Percentiles rank a stretch among this genome's conserved stretches.
Conservation (phyloP, 148 eudicot genomes). For the Rhododendron vialii region DNA sequence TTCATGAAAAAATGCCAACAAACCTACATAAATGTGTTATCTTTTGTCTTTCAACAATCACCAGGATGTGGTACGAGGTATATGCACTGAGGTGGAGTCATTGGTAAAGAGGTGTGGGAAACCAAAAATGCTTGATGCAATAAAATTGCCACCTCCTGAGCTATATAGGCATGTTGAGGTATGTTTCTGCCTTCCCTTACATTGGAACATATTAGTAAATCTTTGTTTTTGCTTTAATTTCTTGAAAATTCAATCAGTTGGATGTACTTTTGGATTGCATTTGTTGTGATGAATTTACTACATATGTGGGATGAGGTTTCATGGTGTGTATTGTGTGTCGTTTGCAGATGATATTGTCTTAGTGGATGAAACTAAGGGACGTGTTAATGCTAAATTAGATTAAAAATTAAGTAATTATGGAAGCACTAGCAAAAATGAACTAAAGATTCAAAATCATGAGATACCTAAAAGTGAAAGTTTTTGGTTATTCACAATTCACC, state of each 20-base stretch:
- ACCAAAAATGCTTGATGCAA: slow-evolving; percentile 90
- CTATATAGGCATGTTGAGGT: slow-evolving; percentile 85
- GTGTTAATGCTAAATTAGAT: neutral
- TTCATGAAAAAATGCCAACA: neutral
- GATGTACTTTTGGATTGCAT: neutral
- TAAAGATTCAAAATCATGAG: neutral
- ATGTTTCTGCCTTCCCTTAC: slow-evolving; percentile 12
- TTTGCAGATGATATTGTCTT: neutral
- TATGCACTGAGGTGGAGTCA: slow-evolving; percentile 79
- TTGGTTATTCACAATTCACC: neutral
- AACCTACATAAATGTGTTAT: neutral
- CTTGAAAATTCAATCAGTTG: neutral
- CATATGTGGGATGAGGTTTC: neutral
- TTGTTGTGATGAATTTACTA: neutral
- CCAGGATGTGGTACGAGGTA: slow-evolving; percentile 73
- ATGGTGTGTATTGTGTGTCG: neutral
- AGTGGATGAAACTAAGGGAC: neutral
- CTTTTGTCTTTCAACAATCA: slow-evolving; percentile 14
- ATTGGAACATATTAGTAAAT: neutral
- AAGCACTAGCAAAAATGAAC: neutral
- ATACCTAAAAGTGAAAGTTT: neutral
- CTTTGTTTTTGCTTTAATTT: neutral
- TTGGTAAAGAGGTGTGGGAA: slow-evolving; percentile 84
- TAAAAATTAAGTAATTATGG: neutral
- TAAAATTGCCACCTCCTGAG: slow-evolving; percentile 84